A percentile compares a stretch with the other conserved stretches of the same genome.
phyloP scores from a whole-genome alignment of 306 rosid genomes.

The Vigna angularis region DNA sequence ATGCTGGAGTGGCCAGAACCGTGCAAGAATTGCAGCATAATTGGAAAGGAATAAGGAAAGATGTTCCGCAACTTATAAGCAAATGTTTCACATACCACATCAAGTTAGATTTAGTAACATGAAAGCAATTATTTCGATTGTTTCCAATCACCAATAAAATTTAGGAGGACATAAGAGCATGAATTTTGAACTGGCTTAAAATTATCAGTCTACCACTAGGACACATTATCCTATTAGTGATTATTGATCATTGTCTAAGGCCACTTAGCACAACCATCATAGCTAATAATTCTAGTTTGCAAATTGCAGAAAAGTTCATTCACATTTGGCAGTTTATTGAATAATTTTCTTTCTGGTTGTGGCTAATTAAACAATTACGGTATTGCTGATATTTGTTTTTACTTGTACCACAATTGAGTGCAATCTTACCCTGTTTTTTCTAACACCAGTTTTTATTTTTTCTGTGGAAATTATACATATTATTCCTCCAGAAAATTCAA shows the following conservation, averaged over 20 bases:
- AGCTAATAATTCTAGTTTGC: background rate
- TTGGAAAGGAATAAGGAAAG: background rate
- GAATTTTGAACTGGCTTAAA: background rate
- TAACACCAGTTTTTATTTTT: background rate
- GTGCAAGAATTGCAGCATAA: constrained; percentile 11
- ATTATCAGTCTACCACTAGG: background rate
- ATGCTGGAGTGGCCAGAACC: background rate
- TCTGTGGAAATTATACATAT: background rate
- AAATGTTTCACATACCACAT: constrained; percentile 1
- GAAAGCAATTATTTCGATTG: background rate
- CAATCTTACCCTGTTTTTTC: constrained; percentile 1
- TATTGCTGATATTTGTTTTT: background rate
- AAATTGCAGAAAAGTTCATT: background rate
- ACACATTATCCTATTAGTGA: background rate
- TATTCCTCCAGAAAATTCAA: background rate
- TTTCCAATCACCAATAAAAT: background rate
- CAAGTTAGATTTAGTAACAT: constrained; percentile 2
- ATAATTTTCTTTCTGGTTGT: constrained; percentile 4
- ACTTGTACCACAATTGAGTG: background rate
- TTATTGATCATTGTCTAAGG: background rate
- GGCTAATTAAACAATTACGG: background rate
- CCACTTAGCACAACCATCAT: background rate
- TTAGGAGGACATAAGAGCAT: background rate
- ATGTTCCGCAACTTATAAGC: constrained; percentile 5
- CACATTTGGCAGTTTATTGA: background rate